Base-by-base conservation (phyloP, 495 filamentous ascomycete genomes). In the Penicillium pulvis region DNA sequence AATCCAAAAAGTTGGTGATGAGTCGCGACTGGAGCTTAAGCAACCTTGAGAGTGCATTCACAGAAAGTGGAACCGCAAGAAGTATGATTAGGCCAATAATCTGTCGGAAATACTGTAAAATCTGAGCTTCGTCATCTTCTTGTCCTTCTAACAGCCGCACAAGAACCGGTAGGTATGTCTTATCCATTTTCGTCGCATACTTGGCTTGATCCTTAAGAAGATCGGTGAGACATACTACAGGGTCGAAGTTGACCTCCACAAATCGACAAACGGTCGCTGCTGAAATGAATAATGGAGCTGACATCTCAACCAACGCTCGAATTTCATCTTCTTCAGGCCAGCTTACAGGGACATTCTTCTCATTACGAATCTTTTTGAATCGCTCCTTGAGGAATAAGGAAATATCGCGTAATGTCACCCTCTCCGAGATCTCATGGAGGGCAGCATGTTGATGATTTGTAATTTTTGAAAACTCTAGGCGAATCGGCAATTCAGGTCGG, bases 401-500 rank as follows among this genome's bases (percentile, higher is more conserved):
- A 28, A 54, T 54, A n/a, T 54, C 52, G 12, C 31, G 24, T 30
- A 1, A 6, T 7, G 26, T 45, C 36, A 43, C 52, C 19, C 45
- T 24, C 3, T 54, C 39, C 9, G 35, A 12, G 16, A 54, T 44
- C 16, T 54, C 39, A 43, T 54, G 52, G 6, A 54, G 24, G 6
- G 16, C 23, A 6, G 31, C 2, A 12, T 45, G 12, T 44, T 54
- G 66, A 8, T 60, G n/a, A 4, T 53, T 14, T 35, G 31, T 7
- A 19, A 57, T 41, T 14, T 51, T 23, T 10, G 44, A 14, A 26
- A 71, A 75, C 19, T 60, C 70, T 36, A 56, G 65, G 1, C 70
- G 71, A 59, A 82, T 75, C 1, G 71, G 69, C 10, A 75, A 47
- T 59, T 83, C 79, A 2, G 78, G 80, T 57, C 81, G 62, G 53